A percentile compares a stretch with the other conserved stretches of the same genome.
phyloP scores from a whole-genome alignment of 306 rosid species.

The Crataegus laevigata region DNA sequence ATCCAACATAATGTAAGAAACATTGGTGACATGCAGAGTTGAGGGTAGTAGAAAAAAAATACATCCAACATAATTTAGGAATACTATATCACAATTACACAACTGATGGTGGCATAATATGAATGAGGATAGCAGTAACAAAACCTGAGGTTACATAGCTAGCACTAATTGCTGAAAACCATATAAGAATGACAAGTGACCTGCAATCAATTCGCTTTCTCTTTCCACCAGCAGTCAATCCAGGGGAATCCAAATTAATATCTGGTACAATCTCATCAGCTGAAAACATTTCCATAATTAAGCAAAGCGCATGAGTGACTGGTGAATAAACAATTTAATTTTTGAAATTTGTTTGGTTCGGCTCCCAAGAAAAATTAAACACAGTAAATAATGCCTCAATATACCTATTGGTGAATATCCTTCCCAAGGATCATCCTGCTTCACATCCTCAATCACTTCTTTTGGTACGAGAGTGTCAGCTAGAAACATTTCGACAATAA shows the following conservation, averaged over 20 bases:
- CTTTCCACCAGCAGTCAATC: constrained; percentile 48
- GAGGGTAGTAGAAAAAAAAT: not conserved
- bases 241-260: constrained; percentile 33
- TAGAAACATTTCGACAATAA: constrained; percentile 39
- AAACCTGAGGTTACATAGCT: constrained; percentile 12
- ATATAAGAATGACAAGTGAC: constrained; percentile 32
- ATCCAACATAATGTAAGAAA: not conserved
- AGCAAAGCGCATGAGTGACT: constrained; percentile 5
- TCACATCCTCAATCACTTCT: constrained; percentile 34
- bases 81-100: not conserved
- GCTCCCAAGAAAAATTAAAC: not conserved
- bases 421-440: constrained; percentile 28
- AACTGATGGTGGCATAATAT: constrained; percentile 3
- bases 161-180: constrained; percentile 17
- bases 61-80: not conserved
- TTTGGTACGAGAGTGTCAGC: constrained; percentile 40
- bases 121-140: constrained; percentile 3
- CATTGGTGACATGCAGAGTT: not conserved
- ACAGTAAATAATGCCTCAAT: not conserved
- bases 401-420: constrained; percentile 34
- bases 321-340: not conserved
- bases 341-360: constrained; percentile 2
- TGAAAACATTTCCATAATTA: constrained; percentile 38
- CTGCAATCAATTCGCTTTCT: constrained; percentile 58
- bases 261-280: constrained; percentile 41